Base-by-base conservation (phyloP, 345 rosid genomes). In the Pistacia integerrima region DNA sequence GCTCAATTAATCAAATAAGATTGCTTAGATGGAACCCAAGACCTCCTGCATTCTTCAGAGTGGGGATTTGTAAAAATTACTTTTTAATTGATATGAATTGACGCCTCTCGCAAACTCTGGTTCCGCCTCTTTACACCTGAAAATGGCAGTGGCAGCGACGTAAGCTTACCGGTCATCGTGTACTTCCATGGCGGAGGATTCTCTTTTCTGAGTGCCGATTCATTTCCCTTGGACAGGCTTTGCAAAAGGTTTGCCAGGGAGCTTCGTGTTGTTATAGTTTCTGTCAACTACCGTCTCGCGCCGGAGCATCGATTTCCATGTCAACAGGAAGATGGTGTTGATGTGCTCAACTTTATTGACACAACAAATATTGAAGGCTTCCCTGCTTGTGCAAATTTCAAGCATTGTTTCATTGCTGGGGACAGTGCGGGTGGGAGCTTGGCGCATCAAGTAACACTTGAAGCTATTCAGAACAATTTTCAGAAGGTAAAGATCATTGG, bases 241-340 rank as follows among this genome's bases (percentile, higher is more conserved):
- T 85, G 86, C 54, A 69, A 64, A 8, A 58, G 84, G 17, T 44
- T 85, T 28, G 78, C 88, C 0, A 60, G 61, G 1, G 79, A 73
- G 22, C 25, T 83, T 44, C 79, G 56, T 1, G 81, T 80, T 1
- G 49, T 81, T 2, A 65, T 85, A 0, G 36, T 85, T 4, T 85
- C 86, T 2, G 82, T 85, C 41, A 70, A 82, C 64, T 82, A 85
- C 78, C 78, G 83, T 2, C 83, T 74, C 48, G 28, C 86, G 2
- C 89, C 85, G 30, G 89, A 86, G 77, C 80, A 83, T 13, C 71
- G 72, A 5, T 83, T 20, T 46, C 88, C 86, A 14, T 52, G 63
- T 41, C 86, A 81, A 49, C 77, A 83, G 69, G 86, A 81, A 20
- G 84, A 85, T 51, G 81, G 83, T 0, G 18, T 67, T 25, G 56